Conservation (phyloP, 2,329 filamentous ascomycete species). For the Trichophyton mentagrophytes region DNA sequence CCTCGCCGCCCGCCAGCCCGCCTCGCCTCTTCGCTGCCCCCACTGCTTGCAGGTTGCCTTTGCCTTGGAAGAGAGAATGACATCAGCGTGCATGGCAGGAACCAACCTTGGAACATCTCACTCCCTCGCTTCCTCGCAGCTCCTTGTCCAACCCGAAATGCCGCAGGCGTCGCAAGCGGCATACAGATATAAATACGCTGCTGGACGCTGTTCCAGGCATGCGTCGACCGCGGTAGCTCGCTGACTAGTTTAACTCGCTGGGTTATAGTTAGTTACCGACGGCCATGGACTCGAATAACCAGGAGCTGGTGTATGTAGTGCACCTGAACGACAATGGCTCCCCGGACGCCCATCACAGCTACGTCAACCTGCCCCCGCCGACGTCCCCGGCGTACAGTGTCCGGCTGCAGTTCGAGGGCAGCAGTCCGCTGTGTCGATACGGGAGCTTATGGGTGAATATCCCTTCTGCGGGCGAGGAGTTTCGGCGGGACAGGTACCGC, state of each 20-base stretch:
- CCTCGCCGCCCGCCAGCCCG: too few relatives aligned
- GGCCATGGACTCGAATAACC: neutral
- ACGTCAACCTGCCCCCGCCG: conserved; percentile 79
- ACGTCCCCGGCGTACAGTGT: conserved; percentile 60
- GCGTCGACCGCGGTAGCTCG: too few relatives aligned
- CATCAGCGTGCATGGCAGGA: neutral
- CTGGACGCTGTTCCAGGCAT: neutral
- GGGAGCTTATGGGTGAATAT: conserved; percentile 97
- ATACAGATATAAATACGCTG: neutral
- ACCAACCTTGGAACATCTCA: neutral
- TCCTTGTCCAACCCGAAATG: neutral
- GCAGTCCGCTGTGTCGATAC: conserved; percentile 86
- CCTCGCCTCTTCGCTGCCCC: neutral
- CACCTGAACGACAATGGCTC: conserved; percentile 87
- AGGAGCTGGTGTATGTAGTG: conserved; percentile 58
- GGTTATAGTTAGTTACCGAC: neutral
- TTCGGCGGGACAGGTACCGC: conserved; percentile 65
- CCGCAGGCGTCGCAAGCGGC: neutral
- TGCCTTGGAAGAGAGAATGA: neutral
- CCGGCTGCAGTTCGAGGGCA: conserved; percentile 84
- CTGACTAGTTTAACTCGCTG: too few relatives aligned
- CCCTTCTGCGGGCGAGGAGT: conserved; percentile 60
- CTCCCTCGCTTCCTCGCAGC: neutral
- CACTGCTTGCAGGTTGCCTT: neutral
- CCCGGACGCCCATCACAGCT: conserved; percentile 75